Evolutionary conservation across 2,329 filamentous ascomycete species (phyloP).

Genomic region (Chalara sp.): DNA sequence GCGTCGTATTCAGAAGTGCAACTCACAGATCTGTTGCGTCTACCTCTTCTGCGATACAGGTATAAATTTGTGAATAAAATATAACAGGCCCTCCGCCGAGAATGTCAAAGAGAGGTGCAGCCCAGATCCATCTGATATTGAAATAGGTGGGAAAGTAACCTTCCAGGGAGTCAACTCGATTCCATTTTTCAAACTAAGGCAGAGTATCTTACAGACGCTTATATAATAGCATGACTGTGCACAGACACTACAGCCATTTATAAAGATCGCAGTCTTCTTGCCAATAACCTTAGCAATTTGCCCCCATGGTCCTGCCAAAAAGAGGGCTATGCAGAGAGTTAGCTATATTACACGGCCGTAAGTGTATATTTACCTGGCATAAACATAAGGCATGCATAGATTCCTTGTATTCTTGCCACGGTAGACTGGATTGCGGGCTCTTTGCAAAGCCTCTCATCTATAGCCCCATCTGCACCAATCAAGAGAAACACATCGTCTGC

Average conservation of each 20-base stretch:
- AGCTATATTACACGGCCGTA: not conserved
- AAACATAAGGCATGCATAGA: conserved; percentile 6
- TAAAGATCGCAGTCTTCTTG: conserved; percentile 9
- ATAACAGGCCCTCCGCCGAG: conserved; percentile 11
- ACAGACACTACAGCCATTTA: conserved; percentile 6
- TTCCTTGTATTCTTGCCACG: conserved; percentile 10
- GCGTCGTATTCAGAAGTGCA: not conserved
- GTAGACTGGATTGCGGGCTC: conserved; percentile 8
- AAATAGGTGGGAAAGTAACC: conserved; percentile 10
- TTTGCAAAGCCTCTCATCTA: conserved; percentile 13
- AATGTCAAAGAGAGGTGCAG: conserved; percentile 10
- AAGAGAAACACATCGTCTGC: not conserved
- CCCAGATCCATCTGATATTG: conserved; percentile 13
- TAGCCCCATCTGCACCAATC: conserved; percentile 1
- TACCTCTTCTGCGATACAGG: conserved; percentile 9
- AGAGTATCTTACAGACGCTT: conserved; percentile 7
- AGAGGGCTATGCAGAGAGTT: conserved; percentile 4
- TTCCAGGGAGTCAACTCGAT: not conserved
- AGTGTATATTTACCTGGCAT: conserved; percentile 6
- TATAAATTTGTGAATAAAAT: conserved; percentile 7
- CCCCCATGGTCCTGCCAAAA: conserved; percentile 11
- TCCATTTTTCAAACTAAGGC: no score
- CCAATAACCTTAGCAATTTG: conserved; percentile 6
- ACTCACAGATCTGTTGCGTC: conserved; percentile 8
- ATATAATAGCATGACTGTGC: conserved; percentile 5